Evolutionary conservation across 2,329 filamentous ascomycete species (phyloP), one percentile per base, ranked within the genome.

Genomic region (Neopestalotiopsis sp.): DNA sequence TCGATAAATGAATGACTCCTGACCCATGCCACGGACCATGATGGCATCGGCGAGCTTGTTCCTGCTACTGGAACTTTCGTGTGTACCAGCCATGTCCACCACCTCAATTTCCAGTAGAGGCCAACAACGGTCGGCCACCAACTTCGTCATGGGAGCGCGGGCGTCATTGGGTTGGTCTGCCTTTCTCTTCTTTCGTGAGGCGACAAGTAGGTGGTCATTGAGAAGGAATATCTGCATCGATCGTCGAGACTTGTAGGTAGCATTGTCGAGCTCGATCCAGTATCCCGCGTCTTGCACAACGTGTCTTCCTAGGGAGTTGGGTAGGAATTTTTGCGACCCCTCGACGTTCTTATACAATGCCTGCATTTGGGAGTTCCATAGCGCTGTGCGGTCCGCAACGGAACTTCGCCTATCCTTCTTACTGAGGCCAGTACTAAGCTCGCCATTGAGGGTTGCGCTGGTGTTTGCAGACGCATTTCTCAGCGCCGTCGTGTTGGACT

Each of bases 281-380:
- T 92, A 89, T 1, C 94, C 92, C 4, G 94, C 97, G 79, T 98
- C 95, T 79, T 97, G 91, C 2, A 98, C 90, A 60, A 99, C 94
- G 78, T 98, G 97, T 52, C 96, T 91, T n/a, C 95, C 95, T 24
- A 93, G 90, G 24, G 94, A 88, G 67, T 95, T 96, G 14, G 96
- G 96, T 12, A 99, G 84, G 76, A 97, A 99, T 79, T 98, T 98
- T 77, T 99, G 96, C 10, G 95, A 97, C 1, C 95, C 95, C 79
- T 98, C 96, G n/a, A 99, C 94, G 58, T 92, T 93, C 83, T 98
- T 98, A 90, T 96, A 99, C 60, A 99, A 84, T 30, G 94, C 91
- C 80, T 97, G 86, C 86, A 92, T 90, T 79, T 91, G 90, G 40
- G 89, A 87, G 76, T 90, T 91, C 90, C 90, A 92, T 65, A 92